These are phyloP conservation scores for Butyriboletus appendiculatus DNA, from an alignment of 1,284 basidiomycete genomes.

Conservation along the genomic window DNA sequence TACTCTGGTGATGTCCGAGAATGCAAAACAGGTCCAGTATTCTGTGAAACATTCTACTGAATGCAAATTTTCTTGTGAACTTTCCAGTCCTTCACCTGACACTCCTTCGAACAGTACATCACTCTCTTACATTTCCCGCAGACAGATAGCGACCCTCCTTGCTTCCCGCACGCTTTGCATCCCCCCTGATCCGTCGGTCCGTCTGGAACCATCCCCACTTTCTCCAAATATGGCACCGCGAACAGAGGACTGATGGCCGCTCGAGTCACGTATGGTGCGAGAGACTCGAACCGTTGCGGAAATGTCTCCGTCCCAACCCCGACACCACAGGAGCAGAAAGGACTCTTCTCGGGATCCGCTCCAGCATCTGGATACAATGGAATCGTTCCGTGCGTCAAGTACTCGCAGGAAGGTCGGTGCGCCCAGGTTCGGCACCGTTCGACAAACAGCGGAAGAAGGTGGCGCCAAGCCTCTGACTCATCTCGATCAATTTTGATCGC, in stretches of 20 bases:
- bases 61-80: slow-evolving; percentile 36
- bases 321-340: slow-evolving; percentile 51
- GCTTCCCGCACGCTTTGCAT: slow-evolving; percentile 35
- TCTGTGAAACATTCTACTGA: neutral
- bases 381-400: slow-evolving; percentile 32
- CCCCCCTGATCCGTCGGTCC: neutral
- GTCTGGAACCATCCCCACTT: slow-evolving; percentile 20
- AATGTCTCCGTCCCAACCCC: slow-evolving; percentile 41
- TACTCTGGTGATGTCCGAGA: neutral
- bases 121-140: slow-evolving; percentile 41
- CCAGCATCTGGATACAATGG: slow-evolving; percentile 33
- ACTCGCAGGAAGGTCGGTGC: slow-evolving; percentile 48
- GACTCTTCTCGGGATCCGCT: slow-evolving; percentile 30
- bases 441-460: slow-evolving; percentile 45
- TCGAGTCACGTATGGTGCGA: slow-evolving; percentile 46
- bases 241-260: slow-evolving; percentile 51
- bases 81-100: slow-evolving; percentile 50
- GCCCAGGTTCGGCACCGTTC: slow-evolving; percentile 57
- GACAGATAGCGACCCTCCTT: slow-evolving; percentile 18
- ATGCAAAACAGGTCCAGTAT: neutral
- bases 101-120: slow-evolving; percentile 44
- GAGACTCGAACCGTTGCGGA: slow-evolving; percentile 19
- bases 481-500: slow-evolving; percentile 15
- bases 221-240: slow-evolving; percentile 45
- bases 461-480: slow-evolving; percentile 46